These are phyloP conservation scores for Eragrostis curvula DNA, from an alignment of 176 grass and related monocot genomes.

Conservation along the genomic window DNA sequence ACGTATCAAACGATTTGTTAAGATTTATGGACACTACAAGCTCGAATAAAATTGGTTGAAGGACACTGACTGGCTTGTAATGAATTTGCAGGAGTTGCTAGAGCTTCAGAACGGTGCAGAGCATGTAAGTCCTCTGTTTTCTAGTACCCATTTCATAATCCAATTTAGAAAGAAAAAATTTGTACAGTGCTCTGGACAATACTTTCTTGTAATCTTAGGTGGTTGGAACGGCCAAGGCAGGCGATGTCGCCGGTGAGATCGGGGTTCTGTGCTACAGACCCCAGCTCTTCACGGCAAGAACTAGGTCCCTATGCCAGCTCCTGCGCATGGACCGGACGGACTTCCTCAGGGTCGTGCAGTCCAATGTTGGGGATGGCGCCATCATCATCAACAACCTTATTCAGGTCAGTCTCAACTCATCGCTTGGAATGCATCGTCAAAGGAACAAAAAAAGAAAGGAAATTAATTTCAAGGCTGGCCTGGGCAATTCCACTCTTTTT, in stretches of 20 bases:
- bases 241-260: slow-evolving; percentile 77
- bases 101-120: slow-evolving; percentile 48
- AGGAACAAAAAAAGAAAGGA: no score
- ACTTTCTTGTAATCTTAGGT: slow-evolving; percentile 47
- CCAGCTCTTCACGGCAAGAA: slow-evolving; percentile 77
- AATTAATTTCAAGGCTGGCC: neutral
- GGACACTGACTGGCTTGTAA: neutral
- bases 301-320: slow-evolving; percentile 70
- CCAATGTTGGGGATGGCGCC: slow-evolving; percentile 73
- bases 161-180: neutral
- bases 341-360: slow-evolving; percentile 68
- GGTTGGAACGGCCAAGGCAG: slow-evolving; percentile 40
- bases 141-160: neutral
- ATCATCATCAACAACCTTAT: slow-evolving; percentile 86
- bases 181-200: neutral
- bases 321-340: slow-evolving; percentile 64
- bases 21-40: no score
- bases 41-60: no score
- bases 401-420: slow-evolving; percentile 16
- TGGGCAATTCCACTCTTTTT: neutral
- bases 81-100: slow-evolving; percentile 67
- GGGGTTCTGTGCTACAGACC: slow-evolving; percentile 85
- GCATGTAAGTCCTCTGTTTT: slow-evolving; percentile 42
- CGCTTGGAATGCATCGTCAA: neutral
- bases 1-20: neutral